A percentile compares a stretch with the other conserved stretches of the same genome.
Evolutionary conservation across 768 basidiomycete genomes (phyloP).

Genomic region (Terana coerulea): DNA sequence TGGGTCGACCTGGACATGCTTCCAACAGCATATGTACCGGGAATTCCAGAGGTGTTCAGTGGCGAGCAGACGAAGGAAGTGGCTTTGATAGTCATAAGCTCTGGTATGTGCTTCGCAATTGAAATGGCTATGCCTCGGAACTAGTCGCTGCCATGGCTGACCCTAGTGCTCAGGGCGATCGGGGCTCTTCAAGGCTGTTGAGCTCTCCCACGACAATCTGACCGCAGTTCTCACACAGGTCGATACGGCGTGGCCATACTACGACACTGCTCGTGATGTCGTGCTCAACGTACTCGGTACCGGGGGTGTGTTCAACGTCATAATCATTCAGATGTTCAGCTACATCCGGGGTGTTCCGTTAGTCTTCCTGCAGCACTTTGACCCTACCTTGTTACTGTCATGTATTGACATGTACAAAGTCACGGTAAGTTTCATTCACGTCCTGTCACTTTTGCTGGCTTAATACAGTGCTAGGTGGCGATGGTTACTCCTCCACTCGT

Average conservation of each 20-base stretch:
- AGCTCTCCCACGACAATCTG: no score
- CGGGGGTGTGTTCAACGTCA: constrained; percentile 43
- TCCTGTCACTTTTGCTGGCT: no score
- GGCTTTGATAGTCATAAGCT: constrained; percentile 55
- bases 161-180: constrained; percentile 22
- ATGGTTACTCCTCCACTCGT: constrained; percentile 76
- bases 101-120: no score
- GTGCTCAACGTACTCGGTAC: no score
- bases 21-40: constrained; percentile 42
- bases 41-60: constrained; percentile 51
- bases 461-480: neutral
- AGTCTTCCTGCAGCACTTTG: constrained; percentile 63
- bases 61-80: constrained; percentile 55
- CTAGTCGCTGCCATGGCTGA: no score
- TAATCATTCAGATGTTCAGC: constrained; percentile 47
- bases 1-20: constrained; percentile 41
- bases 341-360: constrained; percentile 23
- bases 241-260: no score
- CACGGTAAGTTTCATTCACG: constrained; percentile 26
- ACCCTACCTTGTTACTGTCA: constrained; percentile 61
- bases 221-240: no score
- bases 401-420: constrained; percentile 62
- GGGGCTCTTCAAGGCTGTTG: no score
- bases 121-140: neutral
- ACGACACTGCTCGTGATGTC: no score